A percentile compares a stretch with the other conserved stretches of the same genome.
These are phyloP conservation scores for Pythium dissotocum DNA, from an alignment of 352 stramenopile species.

Conservation along the genomic window DNA sequence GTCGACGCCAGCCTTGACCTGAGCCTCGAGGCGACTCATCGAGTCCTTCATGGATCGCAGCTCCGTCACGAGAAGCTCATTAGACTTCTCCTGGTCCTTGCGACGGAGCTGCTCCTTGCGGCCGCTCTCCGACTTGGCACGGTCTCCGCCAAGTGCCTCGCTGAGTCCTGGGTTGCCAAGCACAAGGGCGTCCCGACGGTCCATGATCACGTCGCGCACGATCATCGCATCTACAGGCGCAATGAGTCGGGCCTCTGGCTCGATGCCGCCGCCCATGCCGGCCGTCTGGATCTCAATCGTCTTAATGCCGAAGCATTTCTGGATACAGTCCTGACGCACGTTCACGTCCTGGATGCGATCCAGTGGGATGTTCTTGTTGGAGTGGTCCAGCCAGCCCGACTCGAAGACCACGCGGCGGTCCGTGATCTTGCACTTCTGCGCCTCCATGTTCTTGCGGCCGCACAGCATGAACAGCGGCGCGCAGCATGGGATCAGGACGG, in stretches of 20 bases:
- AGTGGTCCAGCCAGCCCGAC: conserved; percentile 42
- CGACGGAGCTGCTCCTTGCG: not conserved
- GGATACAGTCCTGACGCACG: conserved; percentile 37
- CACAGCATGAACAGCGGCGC: conserved; percentile 25
- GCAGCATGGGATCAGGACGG: conserved; percentile 18
- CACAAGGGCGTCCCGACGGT: conserved; percentile 43
- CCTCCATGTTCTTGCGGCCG: conserved; percentile 34
- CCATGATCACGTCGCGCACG: conserved; percentile 45
- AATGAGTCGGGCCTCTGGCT: conserved; percentile 33
- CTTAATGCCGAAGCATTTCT: conserved; percentile 38
- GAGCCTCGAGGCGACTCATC: conserved; percentile 20
- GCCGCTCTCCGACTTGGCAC: not conserved
- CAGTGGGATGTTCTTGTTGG: conserved; percentile 43
- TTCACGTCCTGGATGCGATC: conserved; percentile 56
- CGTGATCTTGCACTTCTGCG: conserved; percentile 42
- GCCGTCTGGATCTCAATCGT: conserved; percentile 47
- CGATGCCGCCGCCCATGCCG: conserved; percentile 16
- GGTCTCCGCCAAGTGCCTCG: not conserved
- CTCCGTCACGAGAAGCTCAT: conserved; percentile 15
- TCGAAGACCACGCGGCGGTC: conserved; percentile 41
- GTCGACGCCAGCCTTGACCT: conserved; percentile 23
- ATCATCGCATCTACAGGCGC: conserved; percentile 36
- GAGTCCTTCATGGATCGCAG: conserved; percentile 21
- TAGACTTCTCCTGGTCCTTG: not conserved
- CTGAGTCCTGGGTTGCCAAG: conserved; percentile 23